A percentile compares a stretch with the other conserved stretches of the same genome.
Evolutionary conservation across 2,329 filamentous ascomycete species (phyloP).

Genomic region (Stenocarpella maydis): DNA sequence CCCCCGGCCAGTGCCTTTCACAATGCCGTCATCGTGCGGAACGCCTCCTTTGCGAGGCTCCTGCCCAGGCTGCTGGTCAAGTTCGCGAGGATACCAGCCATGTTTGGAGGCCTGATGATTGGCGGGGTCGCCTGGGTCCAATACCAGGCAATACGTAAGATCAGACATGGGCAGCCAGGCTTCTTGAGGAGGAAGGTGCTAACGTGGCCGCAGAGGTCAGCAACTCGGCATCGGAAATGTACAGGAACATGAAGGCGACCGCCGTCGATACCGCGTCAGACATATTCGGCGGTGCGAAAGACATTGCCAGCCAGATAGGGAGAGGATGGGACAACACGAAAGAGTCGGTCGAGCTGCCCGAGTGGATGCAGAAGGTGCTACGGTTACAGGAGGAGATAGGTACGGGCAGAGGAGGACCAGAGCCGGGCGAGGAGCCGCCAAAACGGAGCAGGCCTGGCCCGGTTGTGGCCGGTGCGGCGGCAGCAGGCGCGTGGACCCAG

Average conservation of each 20-base stretch:
- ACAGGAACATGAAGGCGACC: constrained; percentile 76
- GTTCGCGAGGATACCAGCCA: constrained; percentile 84
- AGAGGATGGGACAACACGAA: constrained; percentile 86
- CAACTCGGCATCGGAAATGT: constrained; percentile 78
- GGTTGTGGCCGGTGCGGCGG: constrained; percentile 71
- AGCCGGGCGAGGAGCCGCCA: constrained; percentile 60
- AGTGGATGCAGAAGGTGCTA: constrained; percentile 83
- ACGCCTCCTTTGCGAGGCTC: constrained; percentile 70
- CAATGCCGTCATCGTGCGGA: constrained; percentile 73
- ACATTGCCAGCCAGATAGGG: constrained; percentile 80
- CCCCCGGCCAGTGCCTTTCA: constrained; percentile 86
- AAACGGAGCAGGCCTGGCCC: constrained; percentile 65
- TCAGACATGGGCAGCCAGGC: not conserved
- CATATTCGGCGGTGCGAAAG: constrained; percentile 76
- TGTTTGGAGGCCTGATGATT: constrained; percentile 89
- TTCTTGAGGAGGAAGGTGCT: constrained; percentile 30
- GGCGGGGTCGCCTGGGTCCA: constrained; percentile 91
- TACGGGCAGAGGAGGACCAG: constrained; percentile 57
- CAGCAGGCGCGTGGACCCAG: constrained; percentile 70
- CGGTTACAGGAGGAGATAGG: constrained; percentile 67
- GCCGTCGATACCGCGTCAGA: constrained; percentile 73
- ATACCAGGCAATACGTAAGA: constrained; percentile 88
- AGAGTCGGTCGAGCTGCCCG: constrained; percentile 69
- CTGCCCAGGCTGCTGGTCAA: constrained; percentile 92
- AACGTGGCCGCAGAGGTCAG: constrained; percentile 67